phyloP scores from a whole-genome alignment of 371 early-diverging fungal species.

The Lichtheimia corymbifera region DNA sequence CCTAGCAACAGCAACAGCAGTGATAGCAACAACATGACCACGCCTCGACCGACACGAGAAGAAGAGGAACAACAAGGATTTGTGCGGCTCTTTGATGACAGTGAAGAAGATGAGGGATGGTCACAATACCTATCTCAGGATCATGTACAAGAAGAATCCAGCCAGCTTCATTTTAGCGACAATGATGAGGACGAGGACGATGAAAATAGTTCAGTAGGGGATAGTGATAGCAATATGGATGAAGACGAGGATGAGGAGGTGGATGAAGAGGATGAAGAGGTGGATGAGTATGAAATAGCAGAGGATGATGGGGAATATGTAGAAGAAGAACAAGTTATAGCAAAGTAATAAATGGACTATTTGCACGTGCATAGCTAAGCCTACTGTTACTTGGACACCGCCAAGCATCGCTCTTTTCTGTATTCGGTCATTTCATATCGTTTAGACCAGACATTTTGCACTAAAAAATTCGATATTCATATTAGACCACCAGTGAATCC shows the following conservation, averaged over 20 bases:
- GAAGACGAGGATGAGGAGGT: constrained; percentile 15
- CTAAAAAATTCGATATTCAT: too few species aligned
- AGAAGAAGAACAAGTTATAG: background rate
- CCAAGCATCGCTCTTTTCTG: too few species aligned
- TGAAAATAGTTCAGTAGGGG: constrained; percentile 7
- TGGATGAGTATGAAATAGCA: constrained; percentile 12
- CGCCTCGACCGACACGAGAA: constrained; percentile 9
- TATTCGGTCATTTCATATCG: too few species aligned
- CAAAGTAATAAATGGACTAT: background rate
- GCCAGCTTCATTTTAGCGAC: constrained; percentile 18
- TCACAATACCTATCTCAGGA: constrained; percentile 14
- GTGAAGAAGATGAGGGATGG: constrained; percentile 47
- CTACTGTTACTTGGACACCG: too few species aligned
- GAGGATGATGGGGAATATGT: constrained; percentile 6
- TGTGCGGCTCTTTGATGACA: constrained; percentile 41
- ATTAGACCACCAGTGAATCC: too few species aligned
- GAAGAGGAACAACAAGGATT: constrained; percentile 41
- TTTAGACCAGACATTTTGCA: too few species aligned
- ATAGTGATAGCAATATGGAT: background rate
- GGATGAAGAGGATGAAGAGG: constrained; percentile 5
- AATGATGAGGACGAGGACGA: constrained; percentile 12
- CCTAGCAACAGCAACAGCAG: constrained; percentile 9
- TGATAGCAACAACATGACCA: constrained; percentile 10
- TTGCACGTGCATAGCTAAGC: too few species aligned
- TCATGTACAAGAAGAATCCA: constrained; percentile 10